Base-by-base conservation (phyloP, 306 rosid species). In the Coriaria nepalensis region DNA sequence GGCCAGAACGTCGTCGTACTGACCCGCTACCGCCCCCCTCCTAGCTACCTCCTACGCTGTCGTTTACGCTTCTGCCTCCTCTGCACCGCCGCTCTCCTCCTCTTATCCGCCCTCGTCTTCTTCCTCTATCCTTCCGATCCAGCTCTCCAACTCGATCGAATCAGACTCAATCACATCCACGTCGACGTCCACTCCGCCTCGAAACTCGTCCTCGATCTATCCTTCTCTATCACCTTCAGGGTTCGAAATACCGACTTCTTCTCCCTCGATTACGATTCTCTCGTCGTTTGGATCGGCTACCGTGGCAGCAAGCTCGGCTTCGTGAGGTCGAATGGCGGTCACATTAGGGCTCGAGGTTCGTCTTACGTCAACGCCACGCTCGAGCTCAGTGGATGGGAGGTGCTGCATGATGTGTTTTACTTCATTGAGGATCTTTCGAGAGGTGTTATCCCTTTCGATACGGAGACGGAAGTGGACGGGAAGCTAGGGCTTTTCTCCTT, bases 391-490 rank as follows among this genome's bases (percentile, higher is more conserved):
- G 97, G 85, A 0, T 56, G 84, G 4, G 79, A 73, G 73, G 73
- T 84, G 8, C 61, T 84, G 11, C 76, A 77, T 29, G 97, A 84
- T 1, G 82, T 64, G 10, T 74, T 90, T 45, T 84, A 81, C 72
- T 67, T 90, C 84, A 47, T 84, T 6, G 74, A 71, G 40, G 97
- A 90, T 60, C 61, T 81, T 44, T 80, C 85, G 0, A 81, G 14
- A 52, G 94, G 95, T 7, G 75, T 79, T 0, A 75, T 90, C 13
- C 95, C 94, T 6, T 84, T 90, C n/a, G 94, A 84, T 12, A 61
- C 95, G 42, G 54, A 57, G 33, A 66, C 95, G 0, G 55, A 48
- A 32, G 78, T 90, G 12, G 62, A 74, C 34, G 95, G 97, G 13
- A 64, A 43, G 35, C 43, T 90, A 47, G 85, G 95, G 40, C 33